Conservation (phyloP, 331 rosid genomes). For the Malus hybrid region DNA sequence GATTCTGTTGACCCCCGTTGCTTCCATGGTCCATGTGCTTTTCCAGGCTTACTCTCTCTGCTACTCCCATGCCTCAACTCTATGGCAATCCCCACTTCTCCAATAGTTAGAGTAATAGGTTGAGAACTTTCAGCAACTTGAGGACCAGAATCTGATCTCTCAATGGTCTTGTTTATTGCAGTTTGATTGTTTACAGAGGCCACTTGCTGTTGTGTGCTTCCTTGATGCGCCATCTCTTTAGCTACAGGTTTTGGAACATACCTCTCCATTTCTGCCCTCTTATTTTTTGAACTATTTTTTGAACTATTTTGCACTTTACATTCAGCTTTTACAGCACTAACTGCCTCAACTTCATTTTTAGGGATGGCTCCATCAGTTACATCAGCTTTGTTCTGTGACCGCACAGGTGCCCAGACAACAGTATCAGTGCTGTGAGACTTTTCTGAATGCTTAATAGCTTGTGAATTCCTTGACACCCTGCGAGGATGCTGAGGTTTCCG, state of each 20-base stretch:
- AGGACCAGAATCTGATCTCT: constrained; percentile 36
- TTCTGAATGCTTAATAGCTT: constrained; percentile 50
- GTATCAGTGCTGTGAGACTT: constrained; percentile 57
- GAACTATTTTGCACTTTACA: constrained; percentile 49
- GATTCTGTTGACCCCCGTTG: constrained; percentile 52
- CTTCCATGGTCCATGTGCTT: constrained; percentile 59
- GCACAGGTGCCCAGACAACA: constrained; percentile 92
- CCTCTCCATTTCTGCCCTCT: constrained; percentile 94
- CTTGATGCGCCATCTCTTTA: constrained; percentile 91
- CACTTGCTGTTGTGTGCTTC: constrained; percentile 38
- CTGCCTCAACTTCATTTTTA: constrained; percentile 35
- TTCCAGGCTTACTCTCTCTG: constrained; percentile 61
- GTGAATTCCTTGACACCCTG: constrained; percentile 59
- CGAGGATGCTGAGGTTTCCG: constrained; percentile 71
- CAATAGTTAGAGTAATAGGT: constrained; percentile 29
- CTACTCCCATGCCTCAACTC: constrained; percentile 50
- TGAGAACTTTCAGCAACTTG: constrained; percentile 28
- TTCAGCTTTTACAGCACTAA: constrained; percentile 40
- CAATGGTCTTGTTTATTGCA: constrained; percentile 29
- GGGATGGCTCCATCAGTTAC: constrained; percentile 37
- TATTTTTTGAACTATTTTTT: constrained; percentile 61
- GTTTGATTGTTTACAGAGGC: constrained; percentile 32
- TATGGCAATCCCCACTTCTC: constrained; percentile 33
- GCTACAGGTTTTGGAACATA: constrained; percentile 94
- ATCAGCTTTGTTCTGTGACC: constrained; percentile 54